Base-by-base conservation (phyloP, 1,284 basidiomycete genomes). In the Chiua sp. region DNA sequence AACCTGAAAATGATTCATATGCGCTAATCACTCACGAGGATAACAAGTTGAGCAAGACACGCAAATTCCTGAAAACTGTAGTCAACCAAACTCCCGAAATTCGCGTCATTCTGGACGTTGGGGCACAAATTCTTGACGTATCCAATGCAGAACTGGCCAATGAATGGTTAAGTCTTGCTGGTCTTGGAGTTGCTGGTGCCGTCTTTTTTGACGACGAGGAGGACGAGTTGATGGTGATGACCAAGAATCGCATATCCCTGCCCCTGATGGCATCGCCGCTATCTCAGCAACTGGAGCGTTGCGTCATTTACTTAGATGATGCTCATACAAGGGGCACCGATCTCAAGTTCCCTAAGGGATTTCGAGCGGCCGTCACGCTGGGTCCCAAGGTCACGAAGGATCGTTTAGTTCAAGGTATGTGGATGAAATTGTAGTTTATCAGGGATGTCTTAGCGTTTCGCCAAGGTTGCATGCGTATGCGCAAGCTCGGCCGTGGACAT, bases 311-410 rank as follows among this genome's bases (percentile, higher is more conserved):
- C 64, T 76, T 86, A 1, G 83, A 86, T 53, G 82, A 85, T 62
- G 80, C 80, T 0, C 84, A 84, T 61, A 85, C 84, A 0, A 70
- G 84, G 35, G 84, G 84, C 2, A 85, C 83, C 0, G 83, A 85
- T 62, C 68, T 85, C 16, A 83, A 80, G 51, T 65, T 86, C 37
- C 83, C 83, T 2, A 47, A 18, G 0, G 59, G 72, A 15, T 75
- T 71, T 35, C 75, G 80, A 13, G 83, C 83, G 5, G 79, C 77
- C 2, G 83, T 85, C 10, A 85, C 82, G 3, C 64, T 85, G 3
- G 83, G 84, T 2, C 78, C 79, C 1, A 82, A 79, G 58, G 68
- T 84, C 12, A 82, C 80, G 0, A 85, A 84, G 57, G 84, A 85
- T 65, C 69, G 77, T 37, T 63, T 85, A 10, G 71, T 80, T 2